A percentile compares a stretch with the other conserved stretches of the same genome.
phyloP scores from a whole-genome alignment of 2,329 filamentous ascomycete genomes.

The Talaromyces sp. region DNA sequence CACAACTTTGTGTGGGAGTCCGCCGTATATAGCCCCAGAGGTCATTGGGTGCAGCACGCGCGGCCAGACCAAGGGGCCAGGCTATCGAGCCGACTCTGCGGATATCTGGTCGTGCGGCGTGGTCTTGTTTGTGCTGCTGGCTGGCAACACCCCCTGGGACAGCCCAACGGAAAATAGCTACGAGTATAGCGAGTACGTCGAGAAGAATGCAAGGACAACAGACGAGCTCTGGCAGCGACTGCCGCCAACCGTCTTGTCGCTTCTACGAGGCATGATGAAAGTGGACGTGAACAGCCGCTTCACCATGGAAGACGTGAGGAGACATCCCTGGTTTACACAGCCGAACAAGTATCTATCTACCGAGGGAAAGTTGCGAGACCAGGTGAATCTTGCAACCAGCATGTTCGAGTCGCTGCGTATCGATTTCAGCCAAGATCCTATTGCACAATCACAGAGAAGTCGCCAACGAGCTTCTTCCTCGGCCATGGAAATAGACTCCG shows the following conservation, averaged over 20 bases:
- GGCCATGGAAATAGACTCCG: constrained; percentile 59
- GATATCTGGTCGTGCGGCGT: constrained; percentile 98
- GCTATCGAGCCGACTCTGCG: constrained; percentile 65
- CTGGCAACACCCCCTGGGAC: constrained; percentile 97
- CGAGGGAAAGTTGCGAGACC: constrained; percentile 72
- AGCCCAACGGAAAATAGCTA: constrained; percentile 80
- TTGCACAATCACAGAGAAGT: constrained; percentile 36
- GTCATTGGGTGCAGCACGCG: constrained; percentile 59
- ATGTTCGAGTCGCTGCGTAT: constrained; percentile 92
- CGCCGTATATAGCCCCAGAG: constrained; percentile 95
- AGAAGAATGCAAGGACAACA: constrained; percentile 71
- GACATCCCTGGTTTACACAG: constrained; percentile 92
- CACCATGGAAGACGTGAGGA: constrained; percentile 77
- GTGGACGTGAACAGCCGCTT: constrained; percentile 72
- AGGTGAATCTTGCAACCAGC: constrained; percentile 80
- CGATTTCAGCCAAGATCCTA: constrained; percentile 70
- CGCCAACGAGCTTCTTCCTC: constrained; percentile 40
- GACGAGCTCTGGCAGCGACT: constrained; percentile 83
- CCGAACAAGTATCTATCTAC: constrained; percentile 70
- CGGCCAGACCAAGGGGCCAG: constrained; percentile 40
- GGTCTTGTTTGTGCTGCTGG: constrained; percentile 91
- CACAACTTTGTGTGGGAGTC: constrained; percentile 87
- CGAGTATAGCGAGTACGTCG: constrained; percentile 85
- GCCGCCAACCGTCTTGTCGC: constrained; percentile 67
- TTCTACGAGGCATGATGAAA: constrained; percentile 90